These are phyloP conservation scores for Strigomonas galati DNA, from an alignment of 208 protist species.

Conservation along the genomic window DNA sequence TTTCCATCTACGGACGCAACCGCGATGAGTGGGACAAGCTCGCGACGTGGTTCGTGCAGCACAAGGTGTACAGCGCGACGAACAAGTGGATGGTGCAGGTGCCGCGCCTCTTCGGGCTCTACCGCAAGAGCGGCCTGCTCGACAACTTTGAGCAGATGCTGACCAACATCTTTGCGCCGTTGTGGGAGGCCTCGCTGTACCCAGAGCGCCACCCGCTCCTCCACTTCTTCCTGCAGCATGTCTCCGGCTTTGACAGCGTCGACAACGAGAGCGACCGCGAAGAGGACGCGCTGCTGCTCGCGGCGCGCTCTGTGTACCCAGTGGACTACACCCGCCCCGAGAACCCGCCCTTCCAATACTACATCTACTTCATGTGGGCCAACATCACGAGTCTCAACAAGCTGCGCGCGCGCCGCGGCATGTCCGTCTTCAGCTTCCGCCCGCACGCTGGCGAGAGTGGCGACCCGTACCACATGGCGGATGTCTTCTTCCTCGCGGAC, in stretches of 20 bases:
- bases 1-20: slow-evolving; percentile 79
- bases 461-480: slow-evolving; percentile 87
- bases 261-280: slow-evolving; percentile 96
- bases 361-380: slow-evolving; percentile 97
- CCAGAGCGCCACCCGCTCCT: slow-evolving; percentile 92
- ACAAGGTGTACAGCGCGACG: slow-evolving; percentile 91
- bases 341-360: slow-evolving; percentile 91
- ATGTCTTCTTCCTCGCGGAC: slow-evolving; percentile 79
- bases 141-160: slow-evolving; percentile 94
- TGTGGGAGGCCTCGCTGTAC: slow-evolving; percentile 96
- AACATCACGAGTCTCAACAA: slow-evolving; percentile 97
- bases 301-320: slow-evolving; percentile 23
- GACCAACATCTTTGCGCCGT: slow-evolving; percentile 95
- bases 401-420: slow-evolving; percentile 66
- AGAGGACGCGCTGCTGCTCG: slow-evolving; percentile 35
- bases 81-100: slow-evolving; percentile 97
- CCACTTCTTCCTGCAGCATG: slow-evolving; percentile 90
- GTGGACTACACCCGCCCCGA: slow-evolving; percentile 40
- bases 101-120: slow-evolving; percentile 85
- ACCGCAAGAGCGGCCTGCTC: slow-evolving; percentile 56
- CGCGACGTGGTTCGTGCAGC: slow-evolving; percentile 72
- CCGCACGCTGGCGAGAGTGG: slow-evolving; percentile 96
- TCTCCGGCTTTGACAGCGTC: slow-evolving; percentile 95
- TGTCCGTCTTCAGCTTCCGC: slow-evolving; percentile 94
- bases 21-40: slow-evolving; percentile 69